phyloP scores from a whole-genome alignment of 305 asterid species.

The Solanum hybrid region DNA sequence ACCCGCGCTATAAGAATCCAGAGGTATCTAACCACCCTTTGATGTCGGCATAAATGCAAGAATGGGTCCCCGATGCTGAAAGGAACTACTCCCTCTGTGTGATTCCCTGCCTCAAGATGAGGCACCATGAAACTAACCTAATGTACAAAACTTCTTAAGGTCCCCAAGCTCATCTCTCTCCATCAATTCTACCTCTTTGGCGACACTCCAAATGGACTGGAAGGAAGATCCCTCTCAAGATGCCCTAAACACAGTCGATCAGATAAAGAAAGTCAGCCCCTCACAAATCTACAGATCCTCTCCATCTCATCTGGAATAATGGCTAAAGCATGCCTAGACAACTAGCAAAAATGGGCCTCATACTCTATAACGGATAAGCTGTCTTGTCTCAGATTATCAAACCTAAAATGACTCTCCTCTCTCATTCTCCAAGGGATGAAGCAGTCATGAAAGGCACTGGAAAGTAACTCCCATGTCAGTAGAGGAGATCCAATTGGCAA shows the following conservation, averaged over 20 bases:
- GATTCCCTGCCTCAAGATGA: neutral
- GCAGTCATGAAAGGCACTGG: neutral
- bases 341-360: neutral
- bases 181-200: neutral
- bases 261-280: neutral
- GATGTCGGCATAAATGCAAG: neutral
- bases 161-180: neutral
- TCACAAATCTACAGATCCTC: neutral
- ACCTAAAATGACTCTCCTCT: neutral
- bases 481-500: neutral
- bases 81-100: neutral
- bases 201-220: rapidly evolving
- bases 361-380: too few species aligned
- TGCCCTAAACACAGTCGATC: too few species aligned
- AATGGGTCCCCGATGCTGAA: neutral
- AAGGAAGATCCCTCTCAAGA: neutral
- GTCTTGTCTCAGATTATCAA: neutral
- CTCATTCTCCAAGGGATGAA: neutral
- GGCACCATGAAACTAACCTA: neutral
- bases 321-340: neutral
- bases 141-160: neutral
- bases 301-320: neutral
- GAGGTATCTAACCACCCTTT: neutral
- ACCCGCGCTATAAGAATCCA: neutral
- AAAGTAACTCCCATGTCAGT: neutral